phyloP scores from a whole-genome alignment of 257 asterid species.

The Scutellaria barbata region DNA sequence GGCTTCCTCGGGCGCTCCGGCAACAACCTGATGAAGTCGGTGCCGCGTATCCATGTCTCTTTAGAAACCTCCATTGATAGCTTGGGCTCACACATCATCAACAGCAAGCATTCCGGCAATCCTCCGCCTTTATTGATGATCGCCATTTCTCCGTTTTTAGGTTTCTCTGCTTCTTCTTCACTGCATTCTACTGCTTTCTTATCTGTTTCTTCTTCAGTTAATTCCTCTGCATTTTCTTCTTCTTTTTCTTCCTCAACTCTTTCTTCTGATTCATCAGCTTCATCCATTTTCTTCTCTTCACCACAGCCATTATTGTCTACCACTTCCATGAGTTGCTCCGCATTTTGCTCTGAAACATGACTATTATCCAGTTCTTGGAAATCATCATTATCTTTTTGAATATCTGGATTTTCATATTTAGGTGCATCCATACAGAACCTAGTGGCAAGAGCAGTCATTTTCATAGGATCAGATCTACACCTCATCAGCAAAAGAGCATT shows the following conservation, averaged over 20 bases:
- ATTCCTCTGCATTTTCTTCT: background rate
- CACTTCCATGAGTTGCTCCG: background rate
- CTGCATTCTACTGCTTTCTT: constrained; percentile 24
- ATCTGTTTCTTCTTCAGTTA: background rate
- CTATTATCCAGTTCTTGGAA: background rate
- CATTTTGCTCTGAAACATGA: no score
- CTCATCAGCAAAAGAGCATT: constrained; percentile 93
- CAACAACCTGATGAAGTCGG: constrained; percentile 72
- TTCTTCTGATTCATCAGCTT: no score
- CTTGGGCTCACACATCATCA: constrained; percentile 99
- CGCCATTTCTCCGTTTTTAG: background rate
- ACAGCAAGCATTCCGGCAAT: constrained; percentile 80
- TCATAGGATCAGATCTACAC: constrained; percentile 96
- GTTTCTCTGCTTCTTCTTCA: constrained; percentile 25
- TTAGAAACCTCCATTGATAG: constrained; percentile 93
- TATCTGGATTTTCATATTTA: constrained; percentile 27
- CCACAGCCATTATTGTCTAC: background rate
- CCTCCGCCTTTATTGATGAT: constrained; percentile 31
- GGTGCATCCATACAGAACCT: constrained; percentile 61
- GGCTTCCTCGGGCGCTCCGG: constrained; percentile 62
- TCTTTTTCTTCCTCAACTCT: constrained; percentile 21
- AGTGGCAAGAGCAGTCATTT: constrained; percentile 76
- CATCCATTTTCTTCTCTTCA: constrained; percentile 10
- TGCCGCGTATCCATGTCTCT: constrained; percentile 93
- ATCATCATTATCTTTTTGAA: background rate